Base-by-base conservation (phyloP, 176 grass and related monocot genomes). In the Panicum miliaceum region DNA sequence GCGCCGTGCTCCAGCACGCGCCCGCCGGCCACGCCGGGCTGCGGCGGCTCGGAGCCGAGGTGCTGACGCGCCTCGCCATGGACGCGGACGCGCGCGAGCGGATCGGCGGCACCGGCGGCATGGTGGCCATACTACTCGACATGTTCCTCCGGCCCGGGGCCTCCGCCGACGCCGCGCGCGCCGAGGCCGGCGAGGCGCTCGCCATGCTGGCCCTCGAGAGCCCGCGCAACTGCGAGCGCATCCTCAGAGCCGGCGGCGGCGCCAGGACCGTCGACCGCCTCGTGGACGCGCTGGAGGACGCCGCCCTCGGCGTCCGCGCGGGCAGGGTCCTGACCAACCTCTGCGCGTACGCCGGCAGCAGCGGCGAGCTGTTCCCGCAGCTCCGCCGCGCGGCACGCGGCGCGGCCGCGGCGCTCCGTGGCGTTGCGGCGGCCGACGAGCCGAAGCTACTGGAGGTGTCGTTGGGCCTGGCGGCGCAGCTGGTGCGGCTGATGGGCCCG, bases 201-300 rank as follows among this genome's bases (percentile, higher is more conserved):
- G 78, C 92, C 29, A 93, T 98, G 89, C 90, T 98, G 16, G 89
- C 89, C 3, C 62, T 94, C 26, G 89, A 98, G 22, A 94, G 80
- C 84, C 68, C 52, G 68, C 72, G 25, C 80, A 98, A 98, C 76
- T 98, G 92, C 46, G 71, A 81, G 18, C 76, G 85, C 14, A 89
- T 98, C 19, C 87, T 94, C 64, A 77, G 43, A 36, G 79, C 77
- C 46, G 40, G 73, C 0, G 18, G 46, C 25, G 19, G 12, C 64
- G 36, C 43, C 3, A 11, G 70, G 42, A 73, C 76, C 7, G 67
- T 98, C 5, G 79, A 57, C 63, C 73, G 34, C 0, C 85, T 98
- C 15, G 75, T 93, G 0, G 76, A 66, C 82, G 82, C 89, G 20
- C 59, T 98, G 0, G 48, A 64, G 4, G 89, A 91, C 14, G 46